Evolutionary conservation across 1,284 basidiomycete genomes (phyloP).

Genomic region (Boletellus deceptivus): DNA sequence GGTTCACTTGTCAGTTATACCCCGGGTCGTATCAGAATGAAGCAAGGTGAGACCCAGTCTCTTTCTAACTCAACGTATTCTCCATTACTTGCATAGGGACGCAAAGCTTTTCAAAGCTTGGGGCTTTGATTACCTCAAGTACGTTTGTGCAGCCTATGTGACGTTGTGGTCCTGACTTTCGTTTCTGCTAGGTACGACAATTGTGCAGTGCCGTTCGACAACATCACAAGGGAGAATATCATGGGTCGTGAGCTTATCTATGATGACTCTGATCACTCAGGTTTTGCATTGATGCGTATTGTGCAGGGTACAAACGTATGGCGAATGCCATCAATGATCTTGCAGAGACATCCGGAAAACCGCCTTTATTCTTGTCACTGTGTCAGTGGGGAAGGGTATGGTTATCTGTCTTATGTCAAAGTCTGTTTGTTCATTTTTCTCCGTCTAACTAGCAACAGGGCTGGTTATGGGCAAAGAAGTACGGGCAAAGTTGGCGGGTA

Average conservation of each 20-base stretch:
- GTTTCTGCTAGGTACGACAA: conserved; percentile 50
- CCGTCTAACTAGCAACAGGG: conserved; percentile 46
- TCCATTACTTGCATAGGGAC: conserved; percentile 34
- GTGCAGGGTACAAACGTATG: conserved; percentile 51
- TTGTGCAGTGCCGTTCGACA: conserved; percentile 56
- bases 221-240: conserved; percentile 50
- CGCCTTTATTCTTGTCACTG: conserved; percentile 49
- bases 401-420: conserved; percentile 1
- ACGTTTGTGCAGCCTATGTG: conserved; percentile 10
- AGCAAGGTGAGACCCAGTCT: conserved; percentile 17
- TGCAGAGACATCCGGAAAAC: conserved; percentile 40
- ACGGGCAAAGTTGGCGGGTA: conserved; percentile 62
- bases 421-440: not conserved
- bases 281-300: not conserved
- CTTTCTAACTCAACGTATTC: not conserved
- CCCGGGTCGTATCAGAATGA: conserved; percentile 33
- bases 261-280: not conserved
- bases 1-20: conserved; percentile 35
- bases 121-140: conserved; percentile 63
- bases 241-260: conserved; percentile 48
- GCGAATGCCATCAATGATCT: conserved; percentile 49
- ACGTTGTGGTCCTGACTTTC: not conserved
- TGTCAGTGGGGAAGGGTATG: conserved; percentile 60
- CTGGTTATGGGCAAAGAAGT: conserved; percentile 51
- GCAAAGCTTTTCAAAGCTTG: conserved; percentile 50